These are phyloP conservation scores for Fusarium scirpi DNA, from an alignment of 2,329 filamentous ascomycete genomes.

Conservation along the genomic window DNA sequence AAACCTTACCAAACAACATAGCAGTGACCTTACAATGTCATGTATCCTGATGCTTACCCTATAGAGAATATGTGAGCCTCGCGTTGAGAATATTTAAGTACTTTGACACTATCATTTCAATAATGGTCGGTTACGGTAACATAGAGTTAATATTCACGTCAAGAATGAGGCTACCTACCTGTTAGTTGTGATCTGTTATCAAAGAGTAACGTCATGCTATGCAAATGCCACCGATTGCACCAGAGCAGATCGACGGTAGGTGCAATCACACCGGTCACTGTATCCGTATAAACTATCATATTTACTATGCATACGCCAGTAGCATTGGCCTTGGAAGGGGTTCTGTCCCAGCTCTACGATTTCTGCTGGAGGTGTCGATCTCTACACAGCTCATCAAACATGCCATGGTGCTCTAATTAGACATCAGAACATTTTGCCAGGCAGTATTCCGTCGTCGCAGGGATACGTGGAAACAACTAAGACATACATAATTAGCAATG, in stretches of 20 bases:
- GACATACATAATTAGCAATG: constrained; percentile 3
- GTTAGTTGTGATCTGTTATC: not conserved
- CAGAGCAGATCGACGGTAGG: not conserved
- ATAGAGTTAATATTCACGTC: not conserved
- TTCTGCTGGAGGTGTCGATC: constrained; percentile 22
- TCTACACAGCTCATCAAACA: constrained; percentile 25
- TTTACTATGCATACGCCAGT: not conserved
- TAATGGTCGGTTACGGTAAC: no score
- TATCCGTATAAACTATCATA: not conserved
- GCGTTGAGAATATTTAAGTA: not conserved
- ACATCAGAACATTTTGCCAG: constrained; percentile 1
- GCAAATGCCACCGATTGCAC: not conserved
- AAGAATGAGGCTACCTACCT: not conserved
- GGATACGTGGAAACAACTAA: not conserved
- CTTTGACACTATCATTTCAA: not conserved
- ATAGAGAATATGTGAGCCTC: not conserved
- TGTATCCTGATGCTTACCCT: not conserved
- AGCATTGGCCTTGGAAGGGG: not conserved
- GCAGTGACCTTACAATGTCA: not conserved
- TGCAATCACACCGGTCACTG: not conserved
- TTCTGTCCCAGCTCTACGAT: not conserved
- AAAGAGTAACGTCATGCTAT: not conserved
- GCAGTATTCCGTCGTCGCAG: constrained; percentile 6
- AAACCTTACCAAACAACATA: not conserved
- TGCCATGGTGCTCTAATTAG: constrained; percentile 20